Percentiles rank a stretch among this genome's conserved stretches.
Evolutionary conservation across 1,284 basidiomycete genomes (phyloP).

Genomic region (Microbotryomycetes sp.): DNA sequence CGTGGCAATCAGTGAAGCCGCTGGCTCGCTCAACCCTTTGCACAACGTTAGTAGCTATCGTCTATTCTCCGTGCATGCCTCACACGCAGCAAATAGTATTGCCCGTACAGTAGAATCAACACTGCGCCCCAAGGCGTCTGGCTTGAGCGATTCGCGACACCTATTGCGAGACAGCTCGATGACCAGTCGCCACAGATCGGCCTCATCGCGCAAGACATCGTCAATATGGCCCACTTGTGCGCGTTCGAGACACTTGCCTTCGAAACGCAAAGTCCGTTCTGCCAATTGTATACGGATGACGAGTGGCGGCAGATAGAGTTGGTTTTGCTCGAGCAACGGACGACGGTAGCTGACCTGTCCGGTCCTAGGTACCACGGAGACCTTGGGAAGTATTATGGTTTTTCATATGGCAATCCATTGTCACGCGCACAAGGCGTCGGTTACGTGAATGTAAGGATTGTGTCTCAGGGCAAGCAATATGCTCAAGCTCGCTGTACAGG

Average conservation of each 20-base stretch:
- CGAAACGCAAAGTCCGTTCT: constrained; percentile 57
- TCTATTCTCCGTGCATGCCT: neutral
- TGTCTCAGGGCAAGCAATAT: neutral
- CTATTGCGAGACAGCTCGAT: constrained; percentile 4
- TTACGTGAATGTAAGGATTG: neutral
- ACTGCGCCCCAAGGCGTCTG: neutral
- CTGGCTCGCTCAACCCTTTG: neutral
- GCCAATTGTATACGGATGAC: constrained; percentile 53
- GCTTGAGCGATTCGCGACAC: neutral
- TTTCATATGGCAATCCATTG: constrained; percentile 23
- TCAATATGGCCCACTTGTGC: constrained; percentile 63
- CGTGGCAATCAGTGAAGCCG: neutral
- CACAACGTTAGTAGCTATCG: neutral
- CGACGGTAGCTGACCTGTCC: neutral
- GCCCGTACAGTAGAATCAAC: neutral
- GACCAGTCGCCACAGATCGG: neutral
- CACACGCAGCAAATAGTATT: neutral
- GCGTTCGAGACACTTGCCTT: constrained; percentile 52
- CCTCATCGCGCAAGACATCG: constrained; percentile 53
- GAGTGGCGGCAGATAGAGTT: constrained; percentile 57
- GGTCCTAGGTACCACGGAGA: constrained; percentile 48
- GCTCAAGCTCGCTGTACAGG: constrained; percentile 46
- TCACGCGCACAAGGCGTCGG: neutral
- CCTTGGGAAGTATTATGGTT: constrained; percentile 64
- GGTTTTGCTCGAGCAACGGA: neutral